A percentile compares a stretch with the other conserved stretches of the same genome.
phyloP scores from a whole-genome alignment of 176 grass and related monocot genomes.

The Ensete ventricosum region DNA sequence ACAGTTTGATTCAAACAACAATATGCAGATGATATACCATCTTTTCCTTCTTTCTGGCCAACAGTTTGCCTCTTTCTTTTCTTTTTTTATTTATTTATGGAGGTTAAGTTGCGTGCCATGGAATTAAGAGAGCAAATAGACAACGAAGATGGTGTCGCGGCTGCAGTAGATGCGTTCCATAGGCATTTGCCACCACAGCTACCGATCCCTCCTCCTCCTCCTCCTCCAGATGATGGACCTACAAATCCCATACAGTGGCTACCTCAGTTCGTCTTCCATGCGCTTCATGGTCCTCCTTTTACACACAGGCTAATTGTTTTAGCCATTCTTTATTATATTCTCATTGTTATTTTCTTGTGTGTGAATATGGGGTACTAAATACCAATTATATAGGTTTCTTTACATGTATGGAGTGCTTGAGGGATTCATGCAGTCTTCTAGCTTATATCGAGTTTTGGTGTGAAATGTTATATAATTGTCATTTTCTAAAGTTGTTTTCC shows the following conservation, averaged over 20 bases:
- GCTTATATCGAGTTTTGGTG: not conserved
- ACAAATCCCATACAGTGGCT: constrained; percentile 43
- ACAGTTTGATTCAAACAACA: constrained; percentile 3
- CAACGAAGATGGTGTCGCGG: constrained; percentile 81
- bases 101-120: constrained; percentile 70
- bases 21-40: not conserved
- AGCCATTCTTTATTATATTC: constrained; percentile 20
- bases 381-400: not conserved
- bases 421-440: not conserved
- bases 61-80: not conserved
- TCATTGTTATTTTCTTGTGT: constrained; percentile 12
- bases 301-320: not conserved
- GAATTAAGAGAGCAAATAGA: constrained; percentile 73
- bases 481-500: not conserved
- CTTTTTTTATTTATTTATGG: constrained; percentile 1
- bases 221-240: constrained; percentile 40
- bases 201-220: constrained; percentile 24
- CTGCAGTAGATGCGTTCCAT: constrained; percentile 77
- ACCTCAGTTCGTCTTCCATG: constrained; percentile 37
- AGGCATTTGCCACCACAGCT: constrained; percentile 57
- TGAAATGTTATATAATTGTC: not conserved
- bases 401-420: not conserved
- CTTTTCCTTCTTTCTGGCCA: not conserved
- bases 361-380: constrained; percentile 26
- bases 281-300: constrained; percentile 31